phyloP scores from a whole-genome alignment of 306 rosid species.

The Cucurbita pepo region DNA sequence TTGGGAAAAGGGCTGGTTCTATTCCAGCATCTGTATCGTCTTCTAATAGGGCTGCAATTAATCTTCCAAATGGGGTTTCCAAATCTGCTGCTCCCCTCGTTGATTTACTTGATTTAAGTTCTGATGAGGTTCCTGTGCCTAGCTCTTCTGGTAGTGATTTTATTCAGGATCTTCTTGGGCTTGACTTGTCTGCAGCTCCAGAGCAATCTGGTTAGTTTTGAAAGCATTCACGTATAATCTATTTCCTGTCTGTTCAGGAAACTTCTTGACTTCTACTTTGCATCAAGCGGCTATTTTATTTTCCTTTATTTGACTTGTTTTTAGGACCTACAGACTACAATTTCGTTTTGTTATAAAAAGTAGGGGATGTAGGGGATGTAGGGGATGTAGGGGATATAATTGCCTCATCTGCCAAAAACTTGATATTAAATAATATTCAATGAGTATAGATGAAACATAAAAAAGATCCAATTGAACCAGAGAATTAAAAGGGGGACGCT shows the following conservation, averaged over 20 bases:
- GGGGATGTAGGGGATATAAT: neutral
- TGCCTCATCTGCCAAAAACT: neutral
- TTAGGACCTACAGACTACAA: neutral
- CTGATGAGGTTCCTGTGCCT: conserved; percentile 68
- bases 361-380: neutral
- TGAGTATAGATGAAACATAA: neutral
- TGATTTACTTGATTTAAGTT: conserved; percentile 74
- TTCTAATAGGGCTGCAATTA: conserved; percentile 38
- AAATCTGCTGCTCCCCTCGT: conserved; percentile 68
- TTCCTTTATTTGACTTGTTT: neutral
- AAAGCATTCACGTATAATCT: neutral
- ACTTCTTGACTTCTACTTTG: neutral
- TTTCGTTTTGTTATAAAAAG: neutral
- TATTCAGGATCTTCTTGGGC: conserved; percentile 91
- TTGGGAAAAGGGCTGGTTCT: conserved; percentile 63
- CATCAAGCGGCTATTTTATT: neutral
- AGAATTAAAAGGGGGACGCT: neutral
- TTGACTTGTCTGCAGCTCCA: conserved; percentile 41
- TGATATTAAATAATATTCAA: neutral
- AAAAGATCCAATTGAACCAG: neutral
- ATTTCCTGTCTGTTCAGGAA: neutral
- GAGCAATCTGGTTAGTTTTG: conserved; percentile 59
- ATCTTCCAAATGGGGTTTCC: conserved; percentile 65
- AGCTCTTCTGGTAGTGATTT: conserved; percentile 69
- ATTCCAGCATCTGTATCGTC: conserved; percentile 38